Percentiles rank a stretch among this genome's conserved stretches.
Evolutionary conservation across 78 protist genomes (phyloP).

Genomic region (Guillardia theta): DNA sequence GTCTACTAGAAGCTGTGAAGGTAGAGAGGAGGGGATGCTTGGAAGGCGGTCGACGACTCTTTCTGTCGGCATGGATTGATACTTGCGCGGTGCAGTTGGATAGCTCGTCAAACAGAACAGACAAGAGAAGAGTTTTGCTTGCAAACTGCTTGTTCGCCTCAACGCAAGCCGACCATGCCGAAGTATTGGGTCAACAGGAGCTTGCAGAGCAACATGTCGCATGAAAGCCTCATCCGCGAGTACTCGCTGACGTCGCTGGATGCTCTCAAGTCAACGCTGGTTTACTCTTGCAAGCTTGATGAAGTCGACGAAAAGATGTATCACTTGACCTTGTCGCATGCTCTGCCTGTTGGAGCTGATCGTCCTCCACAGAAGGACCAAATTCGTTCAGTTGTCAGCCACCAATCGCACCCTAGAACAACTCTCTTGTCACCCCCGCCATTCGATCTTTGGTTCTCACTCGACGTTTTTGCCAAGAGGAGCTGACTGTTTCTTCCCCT

Average conservation of each 20-base stretch:
- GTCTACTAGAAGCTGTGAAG: no score
- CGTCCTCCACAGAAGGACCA: not conserved
- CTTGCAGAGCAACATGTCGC: no score
- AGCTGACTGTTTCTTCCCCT: not conserved
- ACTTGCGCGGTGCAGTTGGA: no score
- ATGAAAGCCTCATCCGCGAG: no score
- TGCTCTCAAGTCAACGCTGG: not conserved
- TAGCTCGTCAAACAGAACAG: no score
- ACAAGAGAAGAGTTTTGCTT: no score
- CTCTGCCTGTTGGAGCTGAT: not conserved
- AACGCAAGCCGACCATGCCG: no score
- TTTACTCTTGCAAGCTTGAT: not conserved
- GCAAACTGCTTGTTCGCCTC: no score
- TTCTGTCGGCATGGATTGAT: no score
- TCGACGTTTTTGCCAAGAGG: not conserved
- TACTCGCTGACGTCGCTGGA: not conserved
- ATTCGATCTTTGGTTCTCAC: not conserved
- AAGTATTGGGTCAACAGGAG: no score
- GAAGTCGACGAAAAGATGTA: not conserved
- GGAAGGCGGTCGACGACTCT: no score
- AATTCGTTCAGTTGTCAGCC: not conserved
- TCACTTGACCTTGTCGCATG: not conserved
- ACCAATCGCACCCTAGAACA: not conserved
- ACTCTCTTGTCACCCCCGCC: not conserved
- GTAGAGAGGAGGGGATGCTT: no score